Base-by-base conservation (phyloP, 306 rosid species). In the Sicyos edulis region DNA sequence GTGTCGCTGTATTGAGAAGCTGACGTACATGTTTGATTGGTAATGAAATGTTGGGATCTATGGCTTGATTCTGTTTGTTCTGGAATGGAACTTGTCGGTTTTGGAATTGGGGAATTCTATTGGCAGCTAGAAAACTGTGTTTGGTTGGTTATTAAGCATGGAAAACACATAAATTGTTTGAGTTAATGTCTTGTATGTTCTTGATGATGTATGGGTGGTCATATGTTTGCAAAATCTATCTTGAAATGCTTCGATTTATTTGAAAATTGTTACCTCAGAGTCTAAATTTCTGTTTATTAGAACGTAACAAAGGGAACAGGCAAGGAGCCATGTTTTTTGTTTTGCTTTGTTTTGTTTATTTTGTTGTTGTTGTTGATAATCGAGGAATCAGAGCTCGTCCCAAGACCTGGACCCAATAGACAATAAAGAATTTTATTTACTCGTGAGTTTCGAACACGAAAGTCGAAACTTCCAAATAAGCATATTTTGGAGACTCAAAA, bases 11-110 rank as follows among this genome's bases (percentile, higher is more conserved):
- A 16, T 65, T 65, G 50, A 19, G 54, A 42, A 42, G n/a, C 17
- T 65, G 71, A 42, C 53, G 19, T 44, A 10, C 20, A n/a, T 66
- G 71, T 66, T 45, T 37, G 29, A 17, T 40, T 63, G 24, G 51
- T n/a, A 15, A 16, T 10, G 45, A 34, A 63, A 16, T 63, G 9
- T 37, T 40, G 16, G 24, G 51, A 63, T n/a, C 8, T 4, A 17
- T 5, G 24, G 6, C 29, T 64, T 64, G 0, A 42, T 64, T 64
- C 4, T 65, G n/a, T 42, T 19, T 44, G 54, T 11, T 0, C 10
- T 65, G 15, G 0, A 40, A 19, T 42, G 32, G 50, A 65, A 65
- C 14, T 37, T 15, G 20, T 40, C n/a, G 5, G 0, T 42, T 64
- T 65, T 65, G 70, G 53, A 45, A n/a, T 10, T 65, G 26, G 53